Percentiles rank a stretch among this genome's conserved stretches.
Conservation (phyloP, 2,329 filamentous ascomycete genomes). For the Pseudonectria foliicola region DNA sequence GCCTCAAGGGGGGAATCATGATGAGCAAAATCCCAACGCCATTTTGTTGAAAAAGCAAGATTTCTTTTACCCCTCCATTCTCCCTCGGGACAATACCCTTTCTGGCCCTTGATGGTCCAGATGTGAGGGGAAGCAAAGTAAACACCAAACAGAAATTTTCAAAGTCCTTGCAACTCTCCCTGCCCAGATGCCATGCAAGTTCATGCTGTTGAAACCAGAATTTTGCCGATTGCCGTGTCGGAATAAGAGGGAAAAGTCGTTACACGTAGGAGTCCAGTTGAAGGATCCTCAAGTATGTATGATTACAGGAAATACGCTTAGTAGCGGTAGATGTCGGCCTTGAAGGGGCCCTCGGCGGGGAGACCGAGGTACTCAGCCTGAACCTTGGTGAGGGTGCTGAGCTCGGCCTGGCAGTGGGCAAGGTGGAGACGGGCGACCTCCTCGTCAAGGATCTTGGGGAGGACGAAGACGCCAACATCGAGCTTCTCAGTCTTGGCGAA, state of each 20-base stretch:
- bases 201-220: conserved; percentile 39
- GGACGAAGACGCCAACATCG: conserved; percentile 85
- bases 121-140: conserved; percentile 16
- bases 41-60: conserved; percentile 35
- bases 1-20: conserved; percentile 28
- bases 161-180: conserved; percentile 22
- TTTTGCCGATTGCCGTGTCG: conserved; percentile 28
- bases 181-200: conserved; percentile 33
- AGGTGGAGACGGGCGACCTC: conserved; percentile 94
- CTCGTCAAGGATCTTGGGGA: conserved; percentile 96
- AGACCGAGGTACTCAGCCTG: conserved; percentile 96
- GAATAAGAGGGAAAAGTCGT: conserved; percentile 26
- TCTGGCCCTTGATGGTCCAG: conserved; percentile 7
- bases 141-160: conserved; percentile 20
- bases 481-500: conserved; percentile 91
- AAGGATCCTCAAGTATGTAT: conserved; percentile 30
- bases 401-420: conserved; percentile 87
- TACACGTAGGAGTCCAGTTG: conserved; percentile 33
- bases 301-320: conserved; percentile 29
- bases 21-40: conserved; percentile 32
- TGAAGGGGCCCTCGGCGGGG: conserved; percentile 82
- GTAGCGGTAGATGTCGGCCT: conserved; percentile 69
- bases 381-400: conserved; percentile 73
- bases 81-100: conserved; percentile 18
- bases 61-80: conserved; percentile 27